Percentiles rank a stretch among this genome's conserved stretches.
These are phyloP conservation scores for Eurotiales sp. DNA, from an alignment of 2,329 filamentous ascomycete species.

Conservation along the genomic window DNA sequence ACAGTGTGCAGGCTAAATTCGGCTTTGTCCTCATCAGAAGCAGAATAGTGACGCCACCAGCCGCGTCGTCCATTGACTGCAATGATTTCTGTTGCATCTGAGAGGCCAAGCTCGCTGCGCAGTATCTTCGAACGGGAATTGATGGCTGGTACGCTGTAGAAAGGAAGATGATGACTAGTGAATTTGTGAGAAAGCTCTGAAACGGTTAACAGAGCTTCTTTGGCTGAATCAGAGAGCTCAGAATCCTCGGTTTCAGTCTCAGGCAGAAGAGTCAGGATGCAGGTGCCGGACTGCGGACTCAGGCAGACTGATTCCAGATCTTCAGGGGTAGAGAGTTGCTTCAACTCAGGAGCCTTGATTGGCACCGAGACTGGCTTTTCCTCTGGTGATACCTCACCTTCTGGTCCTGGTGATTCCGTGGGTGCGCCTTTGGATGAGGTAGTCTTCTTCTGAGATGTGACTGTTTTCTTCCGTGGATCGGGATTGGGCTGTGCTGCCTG, in stretches of 20 bases:
- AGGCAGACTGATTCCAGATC: slow-evolving; percentile 70
- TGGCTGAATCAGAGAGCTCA: slow-evolving; percentile 39
- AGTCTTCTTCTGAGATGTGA: slow-evolving; percentile 35
- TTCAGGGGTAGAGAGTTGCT: slow-evolving; percentile 59
- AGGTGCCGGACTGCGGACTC: slow-evolving; percentile 71
- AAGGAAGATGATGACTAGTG: slow-evolving; percentile 65
- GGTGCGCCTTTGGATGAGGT: slow-evolving; percentile 46
- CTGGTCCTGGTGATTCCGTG: slow-evolving; percentile 53
- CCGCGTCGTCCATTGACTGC: slow-evolving; percentile 78
- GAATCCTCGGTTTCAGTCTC: slow-evolving; percentile 49
- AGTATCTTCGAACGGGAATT: slow-evolving; percentile 57
- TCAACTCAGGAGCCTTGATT: slow-evolving; percentile 60
- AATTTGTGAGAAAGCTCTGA: slow-evolving; percentile 75
- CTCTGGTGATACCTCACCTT: slow-evolving; percentile 34
- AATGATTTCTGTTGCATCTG: slow-evolving; percentile 58
- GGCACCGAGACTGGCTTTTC: slow-evolving; percentile 47
- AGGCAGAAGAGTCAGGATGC: slow-evolving; percentile 72
- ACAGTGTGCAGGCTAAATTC: slow-evolving; percentile 55
- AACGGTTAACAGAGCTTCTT: slow-evolving; percentile 60
- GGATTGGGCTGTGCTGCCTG: slow-evolving; percentile 76
- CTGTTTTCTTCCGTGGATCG: slow-evolving; percentile 50
- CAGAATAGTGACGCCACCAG: slow-evolving; percentile 76
- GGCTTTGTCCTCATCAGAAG: slow-evolving; percentile 46
- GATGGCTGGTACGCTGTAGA: slow-evolving; percentile 67
- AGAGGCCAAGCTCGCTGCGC: slow-evolving; percentile 60